Evolutionary conservation across 306 rosid genomes (phyloP).

Genomic region (Mucuna pruriens): DNA sequence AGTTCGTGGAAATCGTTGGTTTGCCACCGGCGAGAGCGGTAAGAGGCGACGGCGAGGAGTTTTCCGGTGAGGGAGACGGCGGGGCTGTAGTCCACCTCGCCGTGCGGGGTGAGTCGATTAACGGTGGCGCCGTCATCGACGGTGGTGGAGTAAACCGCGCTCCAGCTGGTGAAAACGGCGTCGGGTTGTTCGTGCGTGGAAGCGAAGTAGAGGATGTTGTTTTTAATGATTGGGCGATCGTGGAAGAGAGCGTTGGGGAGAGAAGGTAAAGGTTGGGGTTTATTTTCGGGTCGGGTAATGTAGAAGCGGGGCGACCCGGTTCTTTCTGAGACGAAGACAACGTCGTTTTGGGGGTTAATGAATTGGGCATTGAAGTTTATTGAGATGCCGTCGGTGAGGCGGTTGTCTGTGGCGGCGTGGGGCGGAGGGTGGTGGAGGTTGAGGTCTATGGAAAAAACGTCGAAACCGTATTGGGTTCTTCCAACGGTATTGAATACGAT

Average conservation of each 20-base stretch:
- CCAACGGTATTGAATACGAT: slow-evolving; percentile 68
- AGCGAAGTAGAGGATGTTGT: slow-evolving; percentile 59
- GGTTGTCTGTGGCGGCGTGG: slow-evolving; percentile 41
- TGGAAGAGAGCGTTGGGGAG: slow-evolving; percentile 54
- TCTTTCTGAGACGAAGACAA: slow-evolving; percentile 78
- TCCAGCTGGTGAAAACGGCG: slow-evolving; percentile 50
- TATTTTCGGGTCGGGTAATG: slow-evolving; percentile 42
- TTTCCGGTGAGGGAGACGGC: slow-evolving; percentile 64
- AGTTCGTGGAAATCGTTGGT: slow-evolving; percentile 68
- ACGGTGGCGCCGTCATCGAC: slow-evolving; percentile 1
- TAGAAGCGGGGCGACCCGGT: slow-evolving; percentile 61
- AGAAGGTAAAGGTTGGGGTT: slow-evolving; percentile 42
- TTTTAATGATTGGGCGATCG: slow-evolving; percentile 66
- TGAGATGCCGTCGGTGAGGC: slow-evolving; percentile 75
- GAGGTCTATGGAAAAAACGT: slow-evolving; percentile 59
- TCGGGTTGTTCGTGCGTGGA: slow-evolving; percentile 66
- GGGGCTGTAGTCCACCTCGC: slow-evolving; percentile 70
- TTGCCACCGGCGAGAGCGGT: slow-evolving; percentile 69
- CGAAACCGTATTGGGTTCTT: slow-evolving; percentile 73
- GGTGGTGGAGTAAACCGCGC: slow-evolving; percentile 62
- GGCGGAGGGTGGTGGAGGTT: background rate
- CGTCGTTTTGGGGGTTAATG: slow-evolving; percentile 18
- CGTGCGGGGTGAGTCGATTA: slow-evolving; percentile 60
- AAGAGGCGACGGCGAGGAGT: slow-evolving; percentile 78
- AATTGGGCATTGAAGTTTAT: slow-evolving; percentile 84